Conservation (phyloP, 768 basidiomycete species). For the Ramaria sp. region DNA sequence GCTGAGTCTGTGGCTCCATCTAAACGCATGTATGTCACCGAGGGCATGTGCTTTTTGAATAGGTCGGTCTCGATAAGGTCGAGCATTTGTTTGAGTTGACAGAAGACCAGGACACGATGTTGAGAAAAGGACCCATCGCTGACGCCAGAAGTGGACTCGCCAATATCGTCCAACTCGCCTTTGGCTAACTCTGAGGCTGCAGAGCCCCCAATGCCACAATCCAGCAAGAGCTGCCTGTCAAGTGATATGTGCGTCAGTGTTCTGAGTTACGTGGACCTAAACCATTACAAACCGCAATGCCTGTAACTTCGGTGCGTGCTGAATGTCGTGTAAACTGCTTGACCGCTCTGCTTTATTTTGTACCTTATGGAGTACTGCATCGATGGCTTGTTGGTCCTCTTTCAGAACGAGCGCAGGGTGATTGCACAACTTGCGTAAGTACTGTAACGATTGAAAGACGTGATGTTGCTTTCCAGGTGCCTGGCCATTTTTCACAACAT, state of each 20-base stretch:
- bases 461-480: constrained; percentile 52
- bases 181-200: constrained; percentile 45
- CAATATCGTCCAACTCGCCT: constrained; percentile 54
- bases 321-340: constrained; percentile 59
- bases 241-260: too few relatives aligned
- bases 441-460: constrained; percentile 95
- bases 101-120: constrained; percentile 98
- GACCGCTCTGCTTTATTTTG: constrained; percentile 29
- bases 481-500: constrained; percentile 42
- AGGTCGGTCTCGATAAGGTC: constrained; percentile 93
- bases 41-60: constrained; percentile 87
- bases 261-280: neutral
- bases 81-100: constrained; percentile 98
- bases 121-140: constrained; percentile 56
- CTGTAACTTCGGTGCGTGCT: constrained; percentile 87
- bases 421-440: constrained; percentile 94
- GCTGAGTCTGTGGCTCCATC: constrained; percentile 87
- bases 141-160: constrained; percentile 33
- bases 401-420: constrained; percentile 91
- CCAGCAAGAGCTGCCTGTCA: constrained; percentile 77
- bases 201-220: constrained; percentile 82
- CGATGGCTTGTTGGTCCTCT: constrained; percentile 46
- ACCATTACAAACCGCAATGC: constrained; percentile 63
- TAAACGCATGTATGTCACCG: constrained; percentile 95
- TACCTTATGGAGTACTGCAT: constrained; percentile 45